Percentiles rank a stretch among this genome's conserved stretches.
Evolutionary conservation across 441 rosid genomes (phyloP).

Genomic region (Erodium moschatum): DNA sequence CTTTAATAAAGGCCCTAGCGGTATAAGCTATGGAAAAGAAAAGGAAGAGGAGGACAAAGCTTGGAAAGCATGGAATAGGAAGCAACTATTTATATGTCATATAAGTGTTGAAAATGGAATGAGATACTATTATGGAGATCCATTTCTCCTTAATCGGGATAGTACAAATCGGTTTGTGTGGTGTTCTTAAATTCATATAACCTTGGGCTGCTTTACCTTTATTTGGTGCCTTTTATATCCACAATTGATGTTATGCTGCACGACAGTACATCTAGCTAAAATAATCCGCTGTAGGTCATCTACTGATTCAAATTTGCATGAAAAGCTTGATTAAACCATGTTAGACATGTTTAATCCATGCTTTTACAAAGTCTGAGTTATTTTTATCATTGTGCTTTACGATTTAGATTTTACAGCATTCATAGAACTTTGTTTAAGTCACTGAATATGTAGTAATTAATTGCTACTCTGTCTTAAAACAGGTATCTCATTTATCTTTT

Average conservation of each 20-base stretch:
- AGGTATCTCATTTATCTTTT: too few species aligned
- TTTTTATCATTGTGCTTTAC: background rate
- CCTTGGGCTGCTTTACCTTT: conserved; percentile 8
- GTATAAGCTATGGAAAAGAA: conserved; percentile 25
- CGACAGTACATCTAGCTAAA: background rate
- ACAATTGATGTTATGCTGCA: background rate
- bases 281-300: background rate
- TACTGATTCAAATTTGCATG: background rate
- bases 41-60: conserved; percentile 25
- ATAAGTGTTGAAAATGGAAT: conserved; percentile 27
- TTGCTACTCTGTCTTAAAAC: background rate
- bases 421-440: background rate
- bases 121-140: conserved; percentile 25
- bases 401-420: background rate
- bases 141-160: conserved; percentile 9
- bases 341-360: background rate
- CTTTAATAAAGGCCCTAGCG: conserved; percentile 35
- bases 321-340: background rate
- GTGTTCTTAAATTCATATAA: conserved; percentile 5
- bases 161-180: background rate
- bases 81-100: conserved; percentile 35
- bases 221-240: background rate
- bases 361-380: background rate
- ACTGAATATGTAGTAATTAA: background rate
- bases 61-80: conserved; percentile 35